Percentiles rank a stretch among this genome's conserved stretches.
These are phyloP conservation scores for Cutaneotrichosporon sp. DNA, from an alignment of 1,284 basidiomycete genomes.

Conservation along the genomic window DNA sequence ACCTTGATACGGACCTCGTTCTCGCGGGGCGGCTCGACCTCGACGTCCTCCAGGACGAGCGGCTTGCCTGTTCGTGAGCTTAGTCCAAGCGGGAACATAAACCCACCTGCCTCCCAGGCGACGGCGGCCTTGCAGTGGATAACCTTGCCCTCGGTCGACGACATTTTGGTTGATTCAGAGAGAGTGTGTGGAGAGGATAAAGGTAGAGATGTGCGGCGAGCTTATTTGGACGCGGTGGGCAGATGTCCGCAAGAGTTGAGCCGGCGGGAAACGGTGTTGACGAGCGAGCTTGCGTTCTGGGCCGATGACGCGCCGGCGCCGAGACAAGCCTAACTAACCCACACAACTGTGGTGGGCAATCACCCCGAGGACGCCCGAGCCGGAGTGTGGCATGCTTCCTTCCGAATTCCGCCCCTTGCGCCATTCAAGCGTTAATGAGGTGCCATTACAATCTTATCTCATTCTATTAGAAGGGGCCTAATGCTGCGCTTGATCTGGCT, in stretches of 20 bases:
- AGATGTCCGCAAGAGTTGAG: background rate
- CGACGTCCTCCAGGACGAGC: constrained; percentile 82
- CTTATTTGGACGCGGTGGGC: background rate
- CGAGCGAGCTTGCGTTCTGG: background rate
- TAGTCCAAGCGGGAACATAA: too few relatives aligned
- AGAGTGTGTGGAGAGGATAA: background rate
- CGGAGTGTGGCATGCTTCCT: background rate
- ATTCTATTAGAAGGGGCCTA: too few relatives aligned
- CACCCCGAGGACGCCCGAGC: background rate
- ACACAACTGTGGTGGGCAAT: background rate
- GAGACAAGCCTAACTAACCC: background rate
- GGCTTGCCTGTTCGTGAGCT: constrained; percentile 55
- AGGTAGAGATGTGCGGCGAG: background rate
- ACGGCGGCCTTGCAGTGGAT: constrained; percentile 94
- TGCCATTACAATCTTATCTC: too few relatives aligned
- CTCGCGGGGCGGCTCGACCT: constrained; percentile 83
- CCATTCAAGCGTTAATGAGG: too few relatives aligned
- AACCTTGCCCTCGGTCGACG: constrained; percentile 34
- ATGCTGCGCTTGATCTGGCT: too few relatives aligned
- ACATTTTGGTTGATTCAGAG: constrained; percentile 1
- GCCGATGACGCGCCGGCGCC: background rate
- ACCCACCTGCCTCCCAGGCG: constrained; percentile 82
- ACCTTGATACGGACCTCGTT: constrained; percentile 93
- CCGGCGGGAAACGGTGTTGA: background rate
- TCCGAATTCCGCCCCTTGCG: too few relatives aligned